Conservation (phyloP, 176 grass and related monocot genomes). For the sorghum (Sorghum bicolor) region Sorghum_bicolor_NCBIv3 NC_012870.2:7648501-7649000, state of each 20-base stretch:
- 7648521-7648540: too few species aligned
- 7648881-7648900: background rate
- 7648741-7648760: background rate
- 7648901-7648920: background rate
- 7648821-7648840: background rate
- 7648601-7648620: too few species aligned
- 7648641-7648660: too few species aligned
- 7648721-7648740: background rate
- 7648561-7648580: too few species aligned
- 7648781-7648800: too few species aligned
- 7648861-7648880: background rate
- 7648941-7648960: constrained; percentile 26
- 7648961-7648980: background rate
- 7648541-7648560: too few species aligned
- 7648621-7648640: too few species aligned
- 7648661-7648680: background rate
- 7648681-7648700: background rate
- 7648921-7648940: constrained; percentile 18
- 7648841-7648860: background rate
- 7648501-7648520: too few species aligned
- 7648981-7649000: background rate
- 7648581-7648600: too few species aligned
- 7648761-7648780: too few species aligned
- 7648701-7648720: background rate
- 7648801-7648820: background rate